Percentiles rank a stretch among this genome's conserved stretches.
Conservation (phyloP, 306 rosid species). For the Trifolium subterraneum region DNA sequence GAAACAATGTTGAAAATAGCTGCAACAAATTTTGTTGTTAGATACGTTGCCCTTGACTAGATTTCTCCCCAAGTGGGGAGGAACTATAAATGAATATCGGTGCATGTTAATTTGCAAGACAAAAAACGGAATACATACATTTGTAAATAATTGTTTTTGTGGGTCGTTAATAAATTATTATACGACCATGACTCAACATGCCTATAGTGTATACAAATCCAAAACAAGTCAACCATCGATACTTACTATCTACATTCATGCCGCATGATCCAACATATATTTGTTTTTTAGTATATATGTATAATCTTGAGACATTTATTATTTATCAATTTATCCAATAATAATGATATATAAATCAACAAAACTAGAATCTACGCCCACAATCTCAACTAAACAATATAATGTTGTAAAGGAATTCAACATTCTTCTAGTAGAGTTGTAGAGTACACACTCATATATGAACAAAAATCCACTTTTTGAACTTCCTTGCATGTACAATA, state of each 20-base stretch:
- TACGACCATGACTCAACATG: background rate
- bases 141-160: background rate
- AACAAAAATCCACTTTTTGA: slow-evolving; percentile 1
- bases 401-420: background rate
- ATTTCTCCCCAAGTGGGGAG: background rate
- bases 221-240: background rate
- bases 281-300: background rate
- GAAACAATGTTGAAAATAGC: slow-evolving; percentile 8
- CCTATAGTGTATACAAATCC: background rate
- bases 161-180: background rate
- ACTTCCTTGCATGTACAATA: slow-evolving; percentile 23
- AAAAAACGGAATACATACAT: slow-evolving; percentile 7
- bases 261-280: background rate
- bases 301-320: background rate
- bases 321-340: background rate
- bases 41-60: background rate
- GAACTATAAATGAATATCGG: background rate
- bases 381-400: background rate
- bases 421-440: slow-evolving; percentile 23
- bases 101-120: slow-evolving; percentile 14
- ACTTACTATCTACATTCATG: background rate
- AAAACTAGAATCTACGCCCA: background rate
- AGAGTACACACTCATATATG: background rate
- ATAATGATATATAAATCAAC: background rate
- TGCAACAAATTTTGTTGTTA: background rate